Conservation (phyloP, 768 basidiomycete genomes). For the Amanita rubescens region DNA sequence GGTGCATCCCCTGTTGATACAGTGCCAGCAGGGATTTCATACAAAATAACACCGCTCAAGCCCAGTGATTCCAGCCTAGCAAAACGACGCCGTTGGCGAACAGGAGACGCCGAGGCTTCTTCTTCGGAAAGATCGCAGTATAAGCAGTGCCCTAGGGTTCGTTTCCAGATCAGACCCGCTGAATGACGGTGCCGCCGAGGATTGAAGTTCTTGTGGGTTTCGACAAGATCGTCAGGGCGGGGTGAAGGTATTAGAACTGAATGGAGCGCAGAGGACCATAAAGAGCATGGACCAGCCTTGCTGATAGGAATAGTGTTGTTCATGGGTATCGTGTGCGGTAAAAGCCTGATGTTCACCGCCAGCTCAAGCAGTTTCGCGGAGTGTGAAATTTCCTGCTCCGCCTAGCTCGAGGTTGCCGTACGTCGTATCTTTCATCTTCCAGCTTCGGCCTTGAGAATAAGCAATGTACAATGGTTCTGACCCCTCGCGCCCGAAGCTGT, state of each 20-base stretch:
- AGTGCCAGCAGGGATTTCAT: constrained; percentile 14
- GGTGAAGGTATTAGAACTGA: constrained; percentile 1
- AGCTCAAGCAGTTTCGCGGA: too few relatives aligned
- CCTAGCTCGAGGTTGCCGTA: too few relatives aligned
- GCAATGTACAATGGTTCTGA: too few relatives aligned
- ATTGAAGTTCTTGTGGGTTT: background rate
- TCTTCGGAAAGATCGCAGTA: constrained; percentile 15
- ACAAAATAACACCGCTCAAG: constrained; percentile 23
- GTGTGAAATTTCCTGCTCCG: too few relatives aligned
- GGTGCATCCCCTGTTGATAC: background rate
- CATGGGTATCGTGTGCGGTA: background rate
- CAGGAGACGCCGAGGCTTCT: background rate
- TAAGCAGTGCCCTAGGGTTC: constrained; percentile 15
- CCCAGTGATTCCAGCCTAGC: constrained; percentile 21
- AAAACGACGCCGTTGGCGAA: constrained; percentile 14
- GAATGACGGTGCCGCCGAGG: constrained; percentile 7
- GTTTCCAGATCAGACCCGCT: constrained; percentile 19
- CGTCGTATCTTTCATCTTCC: too few relatives aligned
- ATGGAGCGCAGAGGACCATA: background rate
- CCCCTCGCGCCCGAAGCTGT: too few relatives aligned
- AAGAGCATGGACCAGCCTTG: constrained; percentile 8
- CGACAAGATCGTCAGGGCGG: background rate
- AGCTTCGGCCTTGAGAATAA: too few relatives aligned
- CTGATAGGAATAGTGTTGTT: background rate
- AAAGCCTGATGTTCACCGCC: background rate